Evolutionary conservation across 306 rosid genomes (phyloP), one percentile per base, ranked within the genome.

Genomic region (Sindora glabra): DNA sequence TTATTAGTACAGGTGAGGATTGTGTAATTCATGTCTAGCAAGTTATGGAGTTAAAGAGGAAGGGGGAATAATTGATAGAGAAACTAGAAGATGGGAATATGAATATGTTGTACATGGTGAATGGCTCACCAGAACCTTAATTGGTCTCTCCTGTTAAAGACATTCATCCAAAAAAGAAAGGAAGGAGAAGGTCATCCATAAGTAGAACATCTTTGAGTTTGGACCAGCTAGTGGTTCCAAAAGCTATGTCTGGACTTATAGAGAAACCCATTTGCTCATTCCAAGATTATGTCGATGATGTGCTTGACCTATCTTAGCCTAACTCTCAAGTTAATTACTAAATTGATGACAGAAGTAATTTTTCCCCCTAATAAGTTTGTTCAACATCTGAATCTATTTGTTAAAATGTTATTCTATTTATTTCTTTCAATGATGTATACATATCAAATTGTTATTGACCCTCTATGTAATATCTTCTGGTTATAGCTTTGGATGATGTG

Each of bases 1-100:
- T 94, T 47, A 97, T 95, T 0, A 94, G 97, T 75, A 97, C 99
- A 0, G 99, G 99, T 24, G 99, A 94, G 85, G 99, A 94, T 75
- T 53, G 95, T 37, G 90, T 84, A 34, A 94, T 94, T 72, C 99
- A 89, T 70, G 79, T 94, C 48, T 94, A 97, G 99, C 79, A 74
- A 79, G 99, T 94, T 40, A 80, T 80, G 81, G 90, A 94, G 65
- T 67, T 86, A 2, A 87, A 86, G 84, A 89, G 78, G 78, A 94
- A 89, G 69, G 97, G 87, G 27, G 97, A 89, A 27, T 46, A 86
- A 57, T 64, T 89, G 63, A 64, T 78, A 78, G 96, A 89, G 49
- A 89, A 79, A 38, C 64, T 76, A 1, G 95, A 88, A 3, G 86
- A 88, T 42, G 81, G 56, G 46, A 85, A 56, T 61, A 66, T 86